Base-by-base conservation (phyloP, 2,329 filamentous ascomycete species). In the Hymenoscyphus fraxineus region DNA sequence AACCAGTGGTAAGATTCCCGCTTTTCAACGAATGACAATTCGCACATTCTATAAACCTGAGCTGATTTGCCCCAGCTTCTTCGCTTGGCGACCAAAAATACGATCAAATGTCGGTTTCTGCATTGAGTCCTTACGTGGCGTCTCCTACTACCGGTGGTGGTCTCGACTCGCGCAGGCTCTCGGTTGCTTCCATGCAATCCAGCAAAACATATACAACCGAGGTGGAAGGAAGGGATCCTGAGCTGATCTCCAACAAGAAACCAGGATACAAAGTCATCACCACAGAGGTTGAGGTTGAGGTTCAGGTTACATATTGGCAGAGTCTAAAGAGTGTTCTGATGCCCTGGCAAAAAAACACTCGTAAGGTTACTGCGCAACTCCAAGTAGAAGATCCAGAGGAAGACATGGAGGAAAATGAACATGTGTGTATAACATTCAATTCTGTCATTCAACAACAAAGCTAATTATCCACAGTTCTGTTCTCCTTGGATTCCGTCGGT, bases 401-500 rank as follows among this genome's bases (percentile, higher is more conserved):
- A n/a, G 56, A 63, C 6, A 31, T 13, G n/a, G 47, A 56, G 9
- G 60, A 61, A n/a, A 35, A 13, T 7, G 54, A 57, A 5, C 27
- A 16, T 38, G 54, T 57, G 35, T 6, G 27, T 35, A 32, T 38
- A 19, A 1, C 15, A 32, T 16, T 35, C 12, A 7, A 47, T 5
- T 16, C 9, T 22, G n/a, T 12, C 13, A 27, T 2, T 1, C 16
- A 19, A 7, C 13, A 15, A 35, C 13, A 32, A 57, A 38, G 54
- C 54, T 57, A 57, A 61, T 31, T 16, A 59, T 38, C 35, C 15
- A 39, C 13, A 60, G 31, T 51, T 51, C 12, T 51, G 44, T 22
- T 63, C 35, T 19, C 62, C 57, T 16, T 63, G 62, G 62, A 63
- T 63, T 19, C 55, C 38, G 2, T 40, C 62, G 0, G 62, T 63